phyloP scores from a whole-genome alignment of 2,329 filamentous ascomycete species.

The Trichophyton schoenleinii region DNA sequence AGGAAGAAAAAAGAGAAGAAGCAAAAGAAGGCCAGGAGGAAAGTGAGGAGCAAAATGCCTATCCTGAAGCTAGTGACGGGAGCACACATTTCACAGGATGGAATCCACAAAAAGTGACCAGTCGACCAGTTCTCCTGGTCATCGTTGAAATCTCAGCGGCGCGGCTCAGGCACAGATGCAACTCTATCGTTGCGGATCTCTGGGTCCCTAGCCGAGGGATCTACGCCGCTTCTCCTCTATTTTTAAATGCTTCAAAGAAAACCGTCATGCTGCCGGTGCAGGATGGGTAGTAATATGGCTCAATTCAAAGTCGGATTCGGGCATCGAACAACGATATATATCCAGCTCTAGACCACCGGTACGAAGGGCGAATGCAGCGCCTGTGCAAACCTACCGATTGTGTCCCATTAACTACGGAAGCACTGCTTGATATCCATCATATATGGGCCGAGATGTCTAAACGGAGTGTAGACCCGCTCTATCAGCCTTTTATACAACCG shows the following conservation, averaged over 20 bases:
- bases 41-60: background rate
- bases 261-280: background rate
- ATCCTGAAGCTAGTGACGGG: background rate
- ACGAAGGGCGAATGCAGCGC: background rate
- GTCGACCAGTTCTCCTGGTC: background rate
- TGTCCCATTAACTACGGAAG: background rate
- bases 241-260: background rate
- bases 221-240: background rate
- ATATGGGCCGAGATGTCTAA: background rate
- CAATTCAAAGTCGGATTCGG: background rate
- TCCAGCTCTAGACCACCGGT: background rate
- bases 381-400: background rate
- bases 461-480: constrained; percentile 3
- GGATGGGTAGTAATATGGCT: background rate
- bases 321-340: background rate
- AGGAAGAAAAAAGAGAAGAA: background rate
- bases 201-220: background rate
- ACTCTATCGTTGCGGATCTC: background rate
- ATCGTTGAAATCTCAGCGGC: background rate
- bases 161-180: constrained; percentile 3
- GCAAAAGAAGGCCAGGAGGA: background rate
- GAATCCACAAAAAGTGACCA: constrained; percentile 1
- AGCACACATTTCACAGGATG: background rate
- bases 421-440: background rate
- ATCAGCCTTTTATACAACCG: constrained; percentile 12